Evolutionary conservation across 2,329 filamentous ascomycete species (phyloP).

Genomic region (Stromatinia cepivora): DNA sequence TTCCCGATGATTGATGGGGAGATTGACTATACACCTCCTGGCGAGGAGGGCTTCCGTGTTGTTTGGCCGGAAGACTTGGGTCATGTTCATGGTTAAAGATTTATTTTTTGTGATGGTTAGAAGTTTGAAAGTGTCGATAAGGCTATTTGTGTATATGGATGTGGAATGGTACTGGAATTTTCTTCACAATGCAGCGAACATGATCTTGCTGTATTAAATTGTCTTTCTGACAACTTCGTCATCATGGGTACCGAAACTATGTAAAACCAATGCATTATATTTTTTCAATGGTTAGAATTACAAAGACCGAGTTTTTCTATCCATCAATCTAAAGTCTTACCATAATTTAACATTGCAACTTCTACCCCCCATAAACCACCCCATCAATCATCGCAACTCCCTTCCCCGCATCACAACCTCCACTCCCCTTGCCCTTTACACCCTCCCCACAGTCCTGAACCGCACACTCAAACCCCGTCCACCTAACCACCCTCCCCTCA

Average conservation of each 20-base stretch:
- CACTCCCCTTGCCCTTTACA: background rate
- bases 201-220: too few relatives aligned
- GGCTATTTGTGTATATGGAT: background rate
- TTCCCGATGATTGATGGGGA: background rate
- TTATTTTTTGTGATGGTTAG: too few relatives aligned
- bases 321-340: background rate
- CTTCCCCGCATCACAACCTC: background rate
- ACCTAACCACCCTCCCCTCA: background rate
- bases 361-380: background rate
- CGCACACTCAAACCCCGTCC: background rate
- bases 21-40: background rate
- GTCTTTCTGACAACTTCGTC: too few relatives aligned
- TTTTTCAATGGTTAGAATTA: too few relatives aligned
- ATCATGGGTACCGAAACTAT: too few relatives aligned
- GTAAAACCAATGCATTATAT: background rate
- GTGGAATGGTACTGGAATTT: too few relatives aligned
- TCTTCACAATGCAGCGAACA: too few relatives aligned
- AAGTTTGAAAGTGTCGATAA: rapidly evolving
- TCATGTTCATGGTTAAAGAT: background rate
- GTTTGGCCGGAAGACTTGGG: background rate
- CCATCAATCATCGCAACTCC: background rate
- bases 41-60: background rate
- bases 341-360: too few relatives aligned
- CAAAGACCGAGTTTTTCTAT: too few relatives aligned
- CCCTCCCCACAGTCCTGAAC: background rate